phyloP scores from a whole-genome alignment of 1,284 basidiomycete genomes.

The Exsudoporus floridanus region DNA sequence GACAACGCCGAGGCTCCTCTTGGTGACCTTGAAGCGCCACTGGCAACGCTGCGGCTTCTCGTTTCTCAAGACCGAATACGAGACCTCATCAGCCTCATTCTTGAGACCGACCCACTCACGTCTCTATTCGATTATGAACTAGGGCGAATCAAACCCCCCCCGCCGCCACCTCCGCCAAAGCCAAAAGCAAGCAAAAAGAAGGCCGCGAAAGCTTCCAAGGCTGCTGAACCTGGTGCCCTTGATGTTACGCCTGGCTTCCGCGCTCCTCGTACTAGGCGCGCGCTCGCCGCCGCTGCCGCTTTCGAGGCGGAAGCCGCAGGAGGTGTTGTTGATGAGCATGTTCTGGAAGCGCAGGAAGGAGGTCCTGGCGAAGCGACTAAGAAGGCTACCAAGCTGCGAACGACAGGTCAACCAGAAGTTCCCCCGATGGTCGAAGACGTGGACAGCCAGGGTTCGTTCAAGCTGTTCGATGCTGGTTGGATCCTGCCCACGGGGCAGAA shows the following conservation, averaged over 20 bases:
- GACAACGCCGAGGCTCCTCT: constrained; percentile 21
- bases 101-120: constrained; percentile 59
- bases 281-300: constrained; percentile 40
- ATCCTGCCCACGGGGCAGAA: constrained; percentile 77
- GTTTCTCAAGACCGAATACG: constrained; percentile 50
- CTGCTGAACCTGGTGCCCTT: constrained; percentile 36
- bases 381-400: constrained; percentile 21
- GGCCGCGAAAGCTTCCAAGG: constrained; percentile 28
- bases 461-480: constrained; percentile 86
- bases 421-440: constrained; percentile 65
- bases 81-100: constrained; percentile 50
- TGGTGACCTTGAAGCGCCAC: constrained; percentile 73
- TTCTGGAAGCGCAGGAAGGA: constrained; percentile 6
- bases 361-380: constrained; percentile 15
- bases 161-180: constrained; percentile 43
- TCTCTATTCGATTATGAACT: constrained; percentile 71
- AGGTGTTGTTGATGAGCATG: constrained; percentile 4
- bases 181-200: constrained; percentile 38
- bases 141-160: constrained; percentile 57
- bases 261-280: constrained; percentile 47
- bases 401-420: constrained; percentile 36
- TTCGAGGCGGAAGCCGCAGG: constrained; percentile 44
- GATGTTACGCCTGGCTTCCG: constrained; percentile 43
- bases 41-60: constrained; percentile 55
- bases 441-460: constrained; percentile 74